Evolutionary conservation across 192 early-diverging fungal species (phyloP), one percentile per base, ranked within the genome.

Genomic region (Jimgerdemannia flammicorona): DNA sequence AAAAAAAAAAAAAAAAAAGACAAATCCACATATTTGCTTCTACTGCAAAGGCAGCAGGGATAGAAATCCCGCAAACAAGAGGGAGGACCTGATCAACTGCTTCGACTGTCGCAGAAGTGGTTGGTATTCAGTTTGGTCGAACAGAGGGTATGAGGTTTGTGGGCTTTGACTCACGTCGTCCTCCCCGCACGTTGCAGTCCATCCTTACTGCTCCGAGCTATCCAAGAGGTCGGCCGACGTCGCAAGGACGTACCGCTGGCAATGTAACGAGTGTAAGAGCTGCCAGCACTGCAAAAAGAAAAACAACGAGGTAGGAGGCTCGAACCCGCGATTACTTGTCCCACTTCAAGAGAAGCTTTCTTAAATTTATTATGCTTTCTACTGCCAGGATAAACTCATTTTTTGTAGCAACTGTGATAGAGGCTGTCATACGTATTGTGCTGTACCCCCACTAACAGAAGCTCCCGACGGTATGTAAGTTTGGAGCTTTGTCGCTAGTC

Each of bases 241-340:
- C 54, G 82, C 77, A 40, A 64, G 75, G 64, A 76, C 79, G 9
- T 78, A 81, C 40, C 71, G 80, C 14, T 87, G 86, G 86, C 86
- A 87, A 72, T 87, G 86, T 72, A 80, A 75, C 64, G 75, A 84
- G 20, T 87, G 86, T 72, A 87, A 87, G 74, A 87, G 79, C 3
- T 87, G 86, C 41, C 74, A 82, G 44, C 80, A 80, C 17, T 87
- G 86, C 75, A 69, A 78, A 3, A 72, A 63, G 3, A 78, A 83
- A 66, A 78, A 75, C 54, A 76, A 82, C 68, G 86, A 87, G 80
- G 86, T 84, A 84, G 29, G 65, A 64, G n/a, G 71, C 39, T 42
- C 40, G 19, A 17, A 64, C 44, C 3, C 40, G 0, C 29, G 29
- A 29, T 29, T 29, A 29, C 29, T 29, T 29, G 29, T 29, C 29